Evolutionary conservation across 2,329 filamentous ascomycete species (phyloP).

Genomic region (Fusarium goolgardi): DNA sequence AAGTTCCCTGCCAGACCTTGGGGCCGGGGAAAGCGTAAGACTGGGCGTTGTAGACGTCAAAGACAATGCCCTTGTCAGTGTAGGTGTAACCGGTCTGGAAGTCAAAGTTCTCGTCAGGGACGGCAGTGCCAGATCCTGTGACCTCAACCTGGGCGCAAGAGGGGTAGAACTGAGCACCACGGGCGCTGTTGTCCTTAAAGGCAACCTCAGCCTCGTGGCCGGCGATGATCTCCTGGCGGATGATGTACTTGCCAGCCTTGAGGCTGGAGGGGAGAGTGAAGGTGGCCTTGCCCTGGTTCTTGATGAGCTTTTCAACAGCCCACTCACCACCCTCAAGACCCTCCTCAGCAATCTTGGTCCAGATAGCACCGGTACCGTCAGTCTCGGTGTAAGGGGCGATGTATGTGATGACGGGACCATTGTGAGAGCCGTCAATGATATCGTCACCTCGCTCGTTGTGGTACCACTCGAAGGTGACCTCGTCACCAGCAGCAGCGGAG

Average conservation of each 20-base stretch:
- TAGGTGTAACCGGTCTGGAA: constrained; percentile 67
- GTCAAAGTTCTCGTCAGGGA: constrained; percentile 57
- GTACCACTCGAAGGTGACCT: constrained; percentile 62
- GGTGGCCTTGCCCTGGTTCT: constrained; percentile 59
- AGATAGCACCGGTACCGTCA: constrained; percentile 62
- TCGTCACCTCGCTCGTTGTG: constrained; percentile 63
- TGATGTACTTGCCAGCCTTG: constrained; percentile 63
- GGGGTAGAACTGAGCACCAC: constrained; percentile 61
- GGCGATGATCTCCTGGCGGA: constrained; percentile 67
- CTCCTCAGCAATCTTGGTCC: constrained; percentile 59
- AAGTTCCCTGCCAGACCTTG: constrained; percentile 46
- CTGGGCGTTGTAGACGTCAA: constrained; percentile 66
- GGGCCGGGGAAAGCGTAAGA: constrained; percentile 53
- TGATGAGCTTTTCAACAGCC: constrained; percentile 59
- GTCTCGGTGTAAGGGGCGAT: constrained; percentile 57
- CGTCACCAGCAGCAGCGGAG: constrained; percentile 60
- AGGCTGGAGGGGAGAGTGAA: constrained; percentile 60
- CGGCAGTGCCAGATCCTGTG: constrained; percentile 57
- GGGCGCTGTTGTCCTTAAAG: constrained; percentile 50
- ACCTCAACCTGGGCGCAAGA: constrained; percentile 71
- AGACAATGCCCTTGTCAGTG: constrained; percentile 66
- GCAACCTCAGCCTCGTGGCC: constrained; percentile 59
- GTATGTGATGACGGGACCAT: constrained; percentile 65
- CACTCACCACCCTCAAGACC: constrained; percentile 56
- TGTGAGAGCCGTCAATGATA: constrained; percentile 65